Base-by-base conservation (phyloP, 352 stramenopile species). In the Globisporangium ultimum region DNA sequence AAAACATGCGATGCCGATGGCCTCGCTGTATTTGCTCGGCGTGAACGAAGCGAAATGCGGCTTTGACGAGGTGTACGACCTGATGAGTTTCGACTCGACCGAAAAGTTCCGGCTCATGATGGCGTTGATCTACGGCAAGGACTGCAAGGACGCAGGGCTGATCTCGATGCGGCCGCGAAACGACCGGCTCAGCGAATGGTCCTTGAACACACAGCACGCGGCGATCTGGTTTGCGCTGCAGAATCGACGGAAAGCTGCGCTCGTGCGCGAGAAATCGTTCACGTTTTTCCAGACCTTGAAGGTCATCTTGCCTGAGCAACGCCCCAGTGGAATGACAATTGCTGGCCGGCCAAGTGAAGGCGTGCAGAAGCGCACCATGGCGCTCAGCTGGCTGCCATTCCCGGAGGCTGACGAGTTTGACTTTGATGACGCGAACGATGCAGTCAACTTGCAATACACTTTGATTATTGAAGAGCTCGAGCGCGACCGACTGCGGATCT, bases 221-320 rank as follows among this genome's bases (percentile, higher is more conserved):
- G 74, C 77, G 38, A 58, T 89, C n/a, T 84, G 75, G 75, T 84
- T 89, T 24, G 60, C 66, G 13, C 70, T 87, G 43, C 79, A 85
- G 53, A 78, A 80, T 40, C 63, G 72, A 38, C 67, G 73, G 45
- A 83, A 81, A 53, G 68, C 79, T 2, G 59, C 84, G 14, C 52
- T 86, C 47, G 64, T 75, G 43, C 70, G 72, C 28, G 71, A 87
- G 54, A 80, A 83, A 51, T 61, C 74, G 53, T 58, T 89, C 46
- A 80, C 74, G 46, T 83, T 87, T 47, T 89, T 87, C 58, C 79
- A 89, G 56, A 80, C 77, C 13, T 60, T 89, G 18, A 80, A 83
- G 62, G 55, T 88, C 21, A 76, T 88, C 42, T 58, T 78, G 3
- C 78, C 78, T 0, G 73, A 85, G 50, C 71, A 55, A 10, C 57